Evolutionary conservation across 495 filamentous ascomycete genomes (phyloP).

Genomic region (Thozetella sp.): DNA sequence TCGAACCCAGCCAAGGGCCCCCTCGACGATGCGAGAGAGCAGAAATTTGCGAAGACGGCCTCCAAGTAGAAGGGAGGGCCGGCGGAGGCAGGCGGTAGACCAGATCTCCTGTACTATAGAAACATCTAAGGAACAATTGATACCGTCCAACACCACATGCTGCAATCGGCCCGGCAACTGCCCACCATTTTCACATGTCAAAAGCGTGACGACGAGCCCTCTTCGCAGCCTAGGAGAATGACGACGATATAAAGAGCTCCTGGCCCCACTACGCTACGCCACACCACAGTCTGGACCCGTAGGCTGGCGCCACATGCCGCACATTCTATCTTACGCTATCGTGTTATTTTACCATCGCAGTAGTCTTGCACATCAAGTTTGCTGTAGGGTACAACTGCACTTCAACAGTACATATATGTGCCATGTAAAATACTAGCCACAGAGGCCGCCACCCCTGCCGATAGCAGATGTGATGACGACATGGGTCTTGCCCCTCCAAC

Average conservation of each 20-base stretch:
- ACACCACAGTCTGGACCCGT: not conserved
- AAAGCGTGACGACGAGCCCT: not conserved
- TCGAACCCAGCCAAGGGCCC: conserved; percentile 75
- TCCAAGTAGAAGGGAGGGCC: conserved; percentile 1
- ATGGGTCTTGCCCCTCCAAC: conserved; percentile 2
- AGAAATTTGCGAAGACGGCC: conserved; percentile 58
- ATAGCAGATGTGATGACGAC: not conserved
- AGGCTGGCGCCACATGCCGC: too few species aligned
- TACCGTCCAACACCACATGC: not conserved
- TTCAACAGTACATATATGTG: too few species aligned
- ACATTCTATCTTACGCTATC: too few species aligned
- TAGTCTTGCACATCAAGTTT: too few species aligned
- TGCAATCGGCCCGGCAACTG: not conserved
- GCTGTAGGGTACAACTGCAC: too few species aligned
- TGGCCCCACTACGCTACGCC: not conserved
- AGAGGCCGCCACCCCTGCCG: not conserved
- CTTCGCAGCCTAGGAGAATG: not conserved
- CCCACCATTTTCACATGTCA: conserved; percentile 4
- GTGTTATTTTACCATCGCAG: too few species aligned
- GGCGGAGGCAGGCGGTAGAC: not conserved
- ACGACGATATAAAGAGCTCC: not conserved
- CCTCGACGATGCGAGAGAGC: conserved; percentile 68
- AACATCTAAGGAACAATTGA: not conserved
- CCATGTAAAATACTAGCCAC: too few species aligned
- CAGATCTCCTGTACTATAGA: conserved; percentile 4